Base-by-base conservation (phyloP, 2,329 filamentous ascomycete species). In the Aspergillus costaricaensis region DNA sequence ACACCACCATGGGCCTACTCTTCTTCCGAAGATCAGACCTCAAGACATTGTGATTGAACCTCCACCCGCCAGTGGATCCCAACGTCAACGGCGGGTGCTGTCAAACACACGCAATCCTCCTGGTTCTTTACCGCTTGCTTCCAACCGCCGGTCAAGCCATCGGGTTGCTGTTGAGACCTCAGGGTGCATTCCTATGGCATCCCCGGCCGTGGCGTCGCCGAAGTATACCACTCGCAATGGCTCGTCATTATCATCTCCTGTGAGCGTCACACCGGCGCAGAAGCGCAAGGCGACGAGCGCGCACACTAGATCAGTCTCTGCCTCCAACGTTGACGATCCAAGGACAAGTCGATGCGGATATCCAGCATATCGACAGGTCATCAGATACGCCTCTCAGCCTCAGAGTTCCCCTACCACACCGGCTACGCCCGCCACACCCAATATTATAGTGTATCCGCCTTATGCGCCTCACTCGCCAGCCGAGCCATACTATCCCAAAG, bases 11-110 rank as follows among this genome's bases (percentile, higher is more conserved):
- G 80, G 79, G 19, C 91, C 91, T 55, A 81, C 91, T 52, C 81
- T 96, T 61, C 83, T 96, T 32, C 92, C 92, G 71, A 95, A 92
- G 83, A 93, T 96, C 79, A 86, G 92, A 62, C 86, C 86, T 43
- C 92, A 95, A 78, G 92, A 96, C 78, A 90, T 94, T 77, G 83
- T 88, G 63, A 85, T 92, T 63, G 86, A 88, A 66, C 85, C 85
- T 43, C 80, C 81, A 43, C 80, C 82, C 55, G 73, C 77, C 57
- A 70, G 69, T 47, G 74, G 74, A 41, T 80, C 83, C 49, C 86
- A 89, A 76, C 84, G 87, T 69, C 81, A 84, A 72, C 80, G 81
- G 67, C 78, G 80, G 69, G 80, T 81, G 62, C 65, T 77, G 71
- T 84, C 76, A 75, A 86, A 81, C 80, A 85, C 74, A 75, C 83